Base-by-base conservation (phyloP, 805 yeast genomes). In the Ascoidea tarda region DNA sequence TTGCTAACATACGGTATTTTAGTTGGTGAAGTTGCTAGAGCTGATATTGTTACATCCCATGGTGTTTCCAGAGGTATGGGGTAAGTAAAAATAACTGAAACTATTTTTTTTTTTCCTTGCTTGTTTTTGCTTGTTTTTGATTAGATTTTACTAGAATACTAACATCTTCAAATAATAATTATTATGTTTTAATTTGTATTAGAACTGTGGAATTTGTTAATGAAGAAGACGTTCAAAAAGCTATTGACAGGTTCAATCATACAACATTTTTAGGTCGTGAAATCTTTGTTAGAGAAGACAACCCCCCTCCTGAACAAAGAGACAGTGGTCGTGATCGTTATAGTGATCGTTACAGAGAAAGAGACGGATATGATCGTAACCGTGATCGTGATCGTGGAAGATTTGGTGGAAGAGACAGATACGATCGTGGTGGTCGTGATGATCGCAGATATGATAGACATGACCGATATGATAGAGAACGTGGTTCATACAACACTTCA, bases 11-110 rank as follows among this genome's bases (percentile, higher is more conserved):
- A 16, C 33, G 46, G 28, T 21, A n/a, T 46, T 49, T 28, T 46
- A 57, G 75, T 76, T 46, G 89, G 89, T 48, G 76, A 73, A 33
- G 84, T 89, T 52, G 74, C 82, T 21, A 77, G 87, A 57, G 95
- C 96, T 3, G 96, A 89, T 65, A 82, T 90, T 51, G 83, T 88
- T 48, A 81, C 82, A 2, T 75, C 78, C 55, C 78, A 82, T 59
- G 95, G 95, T 53, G 84, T 84, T 61, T 83, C 88, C 62, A 75
- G 91, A 68, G 95, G 95, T 57, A 84, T 84, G 91, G 91, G 90
- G 50, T 49, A 33, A 28, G 51, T 45, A 38, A 21, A 21, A 21
- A 21, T 21, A 21, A 21, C 28, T 21, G 28, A 21, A 21, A 21
- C 28, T 21, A 21, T 21, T 21, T 21, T 21, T 21, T 21, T 21